Evolutionary conservation across 805 yeast genomes (phyloP).

Genomic region (Nakazawaea populi): DNA sequence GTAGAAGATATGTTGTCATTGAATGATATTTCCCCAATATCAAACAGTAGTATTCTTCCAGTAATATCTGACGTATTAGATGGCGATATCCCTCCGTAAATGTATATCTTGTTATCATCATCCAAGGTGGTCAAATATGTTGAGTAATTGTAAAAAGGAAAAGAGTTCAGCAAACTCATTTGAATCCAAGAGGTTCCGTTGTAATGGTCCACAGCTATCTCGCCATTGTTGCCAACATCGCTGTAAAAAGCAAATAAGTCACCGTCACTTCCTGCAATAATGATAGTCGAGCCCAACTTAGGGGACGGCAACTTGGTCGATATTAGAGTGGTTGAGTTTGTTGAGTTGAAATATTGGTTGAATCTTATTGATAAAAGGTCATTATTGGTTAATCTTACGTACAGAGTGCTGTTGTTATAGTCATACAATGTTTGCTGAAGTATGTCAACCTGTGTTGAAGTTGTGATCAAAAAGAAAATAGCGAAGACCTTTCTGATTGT

Average conservation of each 20-base stretch:
- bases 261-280: not conserved
- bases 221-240: not conserved
- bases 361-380: constrained; percentile 3
- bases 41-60: constrained; percentile 36
- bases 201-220: not conserved
- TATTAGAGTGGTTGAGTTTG: not conserved
- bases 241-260: constrained; percentile 3
- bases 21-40: constrained; percentile 27
- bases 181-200: constrained; percentile 17
- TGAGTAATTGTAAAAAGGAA: constrained; percentile 24
- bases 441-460: not conserved
- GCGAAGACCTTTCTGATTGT: not conserved
- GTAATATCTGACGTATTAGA: constrained; percentile 14
- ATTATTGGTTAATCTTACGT: constrained; percentile 5
- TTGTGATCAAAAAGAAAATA: not conserved
- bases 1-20: constrained; percentile 35
- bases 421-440: constrained; percentile 6
- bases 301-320: not conserved
- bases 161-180: constrained; percentile 11
- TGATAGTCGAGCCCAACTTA: not conserved
- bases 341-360: constrained; percentile 3
- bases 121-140: constrained; percentile 36
- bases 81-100: constrained; percentile 46
- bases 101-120: constrained; percentile 34
- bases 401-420: constrained; percentile 3